A percentile compares a stretch with the other conserved stretches of the same genome.
phyloP scores from a whole-genome alignment of 768 basidiomycete species.

The Psilocybe sp. region DNA sequence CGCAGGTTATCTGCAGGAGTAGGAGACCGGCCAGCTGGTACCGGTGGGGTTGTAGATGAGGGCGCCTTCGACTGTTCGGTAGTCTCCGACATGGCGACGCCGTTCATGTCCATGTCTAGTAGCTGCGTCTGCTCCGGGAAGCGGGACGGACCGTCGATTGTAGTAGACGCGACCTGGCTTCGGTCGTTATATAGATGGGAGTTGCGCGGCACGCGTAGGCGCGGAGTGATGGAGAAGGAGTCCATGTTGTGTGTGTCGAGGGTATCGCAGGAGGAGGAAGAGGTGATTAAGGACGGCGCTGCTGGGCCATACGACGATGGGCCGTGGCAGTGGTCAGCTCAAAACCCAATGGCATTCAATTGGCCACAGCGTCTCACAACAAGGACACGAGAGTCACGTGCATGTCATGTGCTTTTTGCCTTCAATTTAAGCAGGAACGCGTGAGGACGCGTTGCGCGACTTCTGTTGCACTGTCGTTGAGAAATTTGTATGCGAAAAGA shows the following conservation, averaged over 20 bases:
- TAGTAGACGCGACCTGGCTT: constrained; percentile 20
- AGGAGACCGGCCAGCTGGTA: constrained; percentile 13
- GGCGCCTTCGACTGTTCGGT: constrained; percentile 36
- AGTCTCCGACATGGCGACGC: constrained; percentile 24
- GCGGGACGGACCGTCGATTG: constrained; percentile 34
- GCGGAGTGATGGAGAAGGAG: constrained; percentile 23
- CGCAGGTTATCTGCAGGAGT: constrained; percentile 64
- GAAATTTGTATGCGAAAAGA: too few species aligned
- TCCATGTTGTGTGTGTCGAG: constrained; percentile 9
- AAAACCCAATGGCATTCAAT: too few species aligned
- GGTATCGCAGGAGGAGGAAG: not conserved
- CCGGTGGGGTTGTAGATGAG: constrained; percentile 24
- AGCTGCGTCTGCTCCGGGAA: constrained; percentile 31
- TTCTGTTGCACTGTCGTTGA: too few species aligned
- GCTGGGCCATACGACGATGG: not conserved
- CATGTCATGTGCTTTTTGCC: too few species aligned
- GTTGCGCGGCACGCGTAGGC: constrained; percentile 33
- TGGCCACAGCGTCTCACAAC: not conserved
- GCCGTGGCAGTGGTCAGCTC: too few species aligned
- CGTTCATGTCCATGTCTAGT: constrained; percentile 22
- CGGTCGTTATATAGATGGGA: constrained; percentile 23
- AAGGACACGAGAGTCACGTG: constrained; percentile 1
- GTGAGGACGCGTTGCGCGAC: too few species aligned
- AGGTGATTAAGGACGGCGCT: not conserved
- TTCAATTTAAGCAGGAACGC: too few species aligned